Conservation (phyloP, 345 rosid species). For the Salix suchowensis region DNA sequence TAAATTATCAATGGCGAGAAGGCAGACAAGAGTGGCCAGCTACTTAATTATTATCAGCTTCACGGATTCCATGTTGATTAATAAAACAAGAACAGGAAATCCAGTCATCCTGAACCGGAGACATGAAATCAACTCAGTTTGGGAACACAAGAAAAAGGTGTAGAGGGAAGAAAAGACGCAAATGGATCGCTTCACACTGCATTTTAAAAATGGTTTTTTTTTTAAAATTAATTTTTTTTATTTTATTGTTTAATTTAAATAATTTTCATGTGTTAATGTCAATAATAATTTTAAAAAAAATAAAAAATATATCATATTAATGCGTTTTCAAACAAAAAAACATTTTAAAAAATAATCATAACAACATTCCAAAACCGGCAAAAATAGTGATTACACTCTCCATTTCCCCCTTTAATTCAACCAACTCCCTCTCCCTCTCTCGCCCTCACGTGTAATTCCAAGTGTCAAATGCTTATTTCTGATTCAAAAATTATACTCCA, state of each 20-base stretch:
- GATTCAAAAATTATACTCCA: neutral
- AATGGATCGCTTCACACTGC: neutral
- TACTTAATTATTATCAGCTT: too few species aligned
- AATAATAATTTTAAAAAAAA: too few species aligned
- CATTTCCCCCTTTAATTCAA: neutral
- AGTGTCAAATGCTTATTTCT: conserved; percentile 14
- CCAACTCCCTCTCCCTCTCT: neutral
- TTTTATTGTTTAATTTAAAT: too few species aligned
- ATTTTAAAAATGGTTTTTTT: too few species aligned
- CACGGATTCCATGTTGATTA: neutral
- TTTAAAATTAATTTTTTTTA: too few species aligned
- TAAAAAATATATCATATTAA: too few species aligned
- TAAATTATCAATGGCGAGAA: too few species aligned
- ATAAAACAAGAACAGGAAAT: neutral
- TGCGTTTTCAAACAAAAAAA: too few species aligned
- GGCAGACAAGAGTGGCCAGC: too few species aligned
- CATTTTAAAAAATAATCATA: too few species aligned
- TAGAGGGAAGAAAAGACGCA: conserved; percentile 3
- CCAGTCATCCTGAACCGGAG: conserved; percentile 19
- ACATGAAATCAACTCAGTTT: conserved; percentile 41
- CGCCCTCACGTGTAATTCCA: conserved; percentile 37
- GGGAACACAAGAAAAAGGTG: conserved; percentile 44
- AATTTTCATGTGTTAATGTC: too few species aligned
- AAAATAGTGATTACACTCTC: neutral
- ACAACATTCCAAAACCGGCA: too few species aligned